Evolutionary conservation across 164 flowering plant genomes (phyloP), one percentile per base, ranked within the genome.

Genomic region (Annona cherimola): DNA sequence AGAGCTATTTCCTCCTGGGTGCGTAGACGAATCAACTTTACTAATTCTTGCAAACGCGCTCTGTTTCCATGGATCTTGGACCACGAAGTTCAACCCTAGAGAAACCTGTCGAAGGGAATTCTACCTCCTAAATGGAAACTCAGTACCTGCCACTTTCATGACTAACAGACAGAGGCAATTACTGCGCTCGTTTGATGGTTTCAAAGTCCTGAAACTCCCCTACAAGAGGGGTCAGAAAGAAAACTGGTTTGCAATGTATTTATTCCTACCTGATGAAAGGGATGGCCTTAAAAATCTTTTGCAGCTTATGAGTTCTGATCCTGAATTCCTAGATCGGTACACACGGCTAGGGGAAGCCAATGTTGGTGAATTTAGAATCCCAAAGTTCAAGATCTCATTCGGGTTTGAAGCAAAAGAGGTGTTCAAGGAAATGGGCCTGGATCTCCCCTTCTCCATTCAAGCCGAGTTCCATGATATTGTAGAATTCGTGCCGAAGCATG

Each of bases 121-220:
- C 45, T 63, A 78, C 46, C 80, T 80, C 62, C 78, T 74, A 1
- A 65, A 77, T 19, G 80, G 82, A 1, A 61, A 45, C 8, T 8
- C 43, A 0, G 61, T 79, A 41, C 45, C 54, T 67, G 78, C 67
- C 2, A 81, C 85, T n/a, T 78, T 82, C 76, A 80, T 83, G 82
- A 75, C 76, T 4, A 68, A 20, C 42, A 2, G 40, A 3, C 42
- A 18, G 9, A 16, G 63, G 9, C 69, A 70, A 41, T 61, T 39
- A 2, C 42, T 45, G 12, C 0, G 45, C 20, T 45, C 71, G 14
- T 76, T 68, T 26, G 65, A 67, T 2, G 77, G 59, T 3, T 75
- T 70, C 73, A 76, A 63, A 68, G 70, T 79, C 41, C 73, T 76
- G 5, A 45, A 62, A 63, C 63, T 79, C 12, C 80, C 82, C 19